Base-by-base conservation (phyloP, 495 filamentous ascomycete genomes). In the Podospora australis region DNA sequence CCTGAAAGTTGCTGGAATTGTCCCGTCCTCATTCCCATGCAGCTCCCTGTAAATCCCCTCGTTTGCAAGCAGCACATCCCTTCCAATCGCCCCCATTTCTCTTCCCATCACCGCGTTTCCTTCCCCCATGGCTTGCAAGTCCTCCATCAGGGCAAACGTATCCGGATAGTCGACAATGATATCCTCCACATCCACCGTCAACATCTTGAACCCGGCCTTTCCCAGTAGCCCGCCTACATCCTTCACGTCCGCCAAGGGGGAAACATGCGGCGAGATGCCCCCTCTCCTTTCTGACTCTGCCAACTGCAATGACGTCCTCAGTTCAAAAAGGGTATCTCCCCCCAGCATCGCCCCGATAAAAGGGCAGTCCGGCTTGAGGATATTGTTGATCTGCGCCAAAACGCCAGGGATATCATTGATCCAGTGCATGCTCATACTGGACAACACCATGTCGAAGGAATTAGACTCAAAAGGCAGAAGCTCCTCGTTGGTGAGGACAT, bases 131-230 rank as follows among this genome's bases (percentile, higher is more conserved):
- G 86, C 81, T 66, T 96, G 90, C 49, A 99, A 64, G 66, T 99
- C 94, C 59, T 77, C 67, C 90, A 97, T 95, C 48, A 99, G 72
- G 19, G 87, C 82, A 69, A 95, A 95, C 0, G 79, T 83, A 69
- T 90, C 79, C n/a, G 94, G 94, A 61, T 87, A 99, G 62, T 95
- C 89, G 9, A 99, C 87, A 25, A 96, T 77, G 39, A 99, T 90
- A 63, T 99, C 94, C 67, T 97, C 94, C 17, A 97, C 86, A 58
- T 99, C 94, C 0, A 99, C 88, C 10, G 94, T 99, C 50, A 96
- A 71, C 78, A 99, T 82, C 70, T 87, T 90, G 69, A 97, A 97
- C 23, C 92, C 90, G 1, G 91, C 89, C 49, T 80, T 80, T 54
- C 83, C 84, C 52, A 99, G 63, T 49, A 99, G 69, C 3, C 88